phyloP scores from a whole-genome alignment of 768 basidiomycete genomes.

The Pulveroboletus frians region DNA sequence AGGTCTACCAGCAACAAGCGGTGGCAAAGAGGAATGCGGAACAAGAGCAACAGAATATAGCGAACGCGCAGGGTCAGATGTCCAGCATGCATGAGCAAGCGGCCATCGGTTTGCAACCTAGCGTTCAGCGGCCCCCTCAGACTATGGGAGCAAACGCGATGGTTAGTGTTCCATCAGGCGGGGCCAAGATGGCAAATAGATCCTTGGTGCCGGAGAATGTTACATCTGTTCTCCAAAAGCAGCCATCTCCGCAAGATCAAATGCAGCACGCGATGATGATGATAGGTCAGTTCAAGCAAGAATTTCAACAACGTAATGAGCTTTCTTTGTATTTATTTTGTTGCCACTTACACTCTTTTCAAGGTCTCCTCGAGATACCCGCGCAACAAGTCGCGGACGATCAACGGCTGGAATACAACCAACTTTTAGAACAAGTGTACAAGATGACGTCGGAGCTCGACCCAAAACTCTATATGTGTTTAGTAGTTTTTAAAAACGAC shows the following conservation, averaged over 20 bases:
- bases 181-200: constrained; percentile 16
- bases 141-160: constrained; percentile 8
- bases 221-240: constrained; percentile 3
- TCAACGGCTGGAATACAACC: constrained; percentile 49
- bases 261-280: constrained; percentile 25
- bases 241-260: constrained; percentile 30
- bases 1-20: constrained; percentile 24
- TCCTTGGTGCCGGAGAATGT: constrained; percentile 6
- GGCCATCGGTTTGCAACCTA: constrained; percentile 8
- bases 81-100: constrained; percentile 21
- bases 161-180: constrained; percentile 9
- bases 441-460: constrained; percentile 48
- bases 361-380: constrained; percentile 35
- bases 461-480: constrained; percentile 42
- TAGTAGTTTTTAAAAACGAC: constrained; percentile 43
- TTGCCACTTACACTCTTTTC: constrained; percentile 7
- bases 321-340: constrained; percentile 9
- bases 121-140: constrained; percentile 16
- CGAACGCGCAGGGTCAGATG: constrained; percentile 15
- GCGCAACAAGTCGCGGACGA: constrained; percentile 44
- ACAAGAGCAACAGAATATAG: constrained; percentile 21
- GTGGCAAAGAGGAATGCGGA: constrained; percentile 19
- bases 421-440: constrained; percentile 44
- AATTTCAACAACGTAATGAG: constrained; percentile 32
- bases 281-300: constrained; percentile 31